Conservation (phyloP, 2,329 filamentous ascomycete genomes). For the Immersiporthe knoxdaviesiana region DNA sequence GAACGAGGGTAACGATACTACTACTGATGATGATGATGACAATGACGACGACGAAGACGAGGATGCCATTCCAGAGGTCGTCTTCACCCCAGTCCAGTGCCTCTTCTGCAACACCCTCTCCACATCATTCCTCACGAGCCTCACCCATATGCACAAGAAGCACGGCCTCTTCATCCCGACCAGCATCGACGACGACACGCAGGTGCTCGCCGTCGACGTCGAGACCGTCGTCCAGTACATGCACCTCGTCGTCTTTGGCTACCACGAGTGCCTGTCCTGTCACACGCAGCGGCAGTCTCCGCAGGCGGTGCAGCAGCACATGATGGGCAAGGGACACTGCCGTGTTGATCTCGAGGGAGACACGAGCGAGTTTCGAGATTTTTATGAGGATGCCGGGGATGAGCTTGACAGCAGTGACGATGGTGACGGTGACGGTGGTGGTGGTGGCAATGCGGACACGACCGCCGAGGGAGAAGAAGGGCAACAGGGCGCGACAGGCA, state of each 20-base stretch:
- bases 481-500: neutral
- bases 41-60: neutral
- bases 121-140: conserved; percentile 40
- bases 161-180: conserved; percentile 52
- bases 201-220: conserved; percentile 47
- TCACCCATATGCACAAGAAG: conserved; percentile 51
- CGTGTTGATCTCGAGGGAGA: conserved; percentile 42
- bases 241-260: conserved; percentile 51
- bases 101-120: conserved; percentile 46
- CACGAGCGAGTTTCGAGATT: conserved; percentile 45
- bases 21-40: neutral
- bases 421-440: conserved; percentile 14
- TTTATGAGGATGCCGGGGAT: conserved; percentile 40
- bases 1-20: too few species aligned
- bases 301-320: conserved; percentile 55
- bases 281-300: conserved; percentile 46
- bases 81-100: conserved; percentile 41
- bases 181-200: conserved; percentile 28
- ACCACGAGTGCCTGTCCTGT: conserved; percentile 56
- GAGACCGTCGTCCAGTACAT: conserved; percentile 53
- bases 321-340: conserved; percentile 52
- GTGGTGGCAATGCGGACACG: neutral
- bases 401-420: neutral
- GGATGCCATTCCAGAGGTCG: neutral
- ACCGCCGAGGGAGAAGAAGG: neutral